These are phyloP conservation scores for Thyridium curvatum DNA, from an alignment of 2,329 filamentous ascomycete species.

Conservation along the genomic window DNA sequence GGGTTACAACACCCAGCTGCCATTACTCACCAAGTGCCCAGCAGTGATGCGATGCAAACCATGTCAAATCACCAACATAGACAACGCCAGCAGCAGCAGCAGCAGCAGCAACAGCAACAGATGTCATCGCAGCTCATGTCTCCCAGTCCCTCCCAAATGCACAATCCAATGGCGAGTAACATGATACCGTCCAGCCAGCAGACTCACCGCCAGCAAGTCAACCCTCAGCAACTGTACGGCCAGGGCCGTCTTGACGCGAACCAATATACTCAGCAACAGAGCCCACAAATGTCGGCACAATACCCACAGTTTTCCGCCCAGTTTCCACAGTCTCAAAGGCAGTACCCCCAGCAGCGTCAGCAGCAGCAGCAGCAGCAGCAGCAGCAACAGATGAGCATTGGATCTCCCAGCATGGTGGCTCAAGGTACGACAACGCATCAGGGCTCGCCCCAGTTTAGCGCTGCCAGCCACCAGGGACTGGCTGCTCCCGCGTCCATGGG, in stretches of 20 bases:
- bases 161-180: no score
- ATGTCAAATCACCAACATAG: background rate
- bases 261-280: no score
- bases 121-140: no score
- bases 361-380: conserved; percentile 17
- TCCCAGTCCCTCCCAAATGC: no score
- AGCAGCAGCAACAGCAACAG: no score
- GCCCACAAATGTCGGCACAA: no score
- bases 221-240: no score
- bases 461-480: conserved; percentile 1
- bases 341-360: conserved; percentile 6
- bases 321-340: conserved; percentile 7
- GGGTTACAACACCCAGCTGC: background rate
- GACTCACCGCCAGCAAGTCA: no score
- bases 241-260: no score
- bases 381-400: conserved; percentile 10
- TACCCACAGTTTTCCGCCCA: conserved; percentile 3
- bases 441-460: conserved; percentile 8
- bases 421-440: conserved; percentile 4
- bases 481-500: conserved; percentile 2
- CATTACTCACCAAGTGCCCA: no score
- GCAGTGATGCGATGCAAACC: no score
- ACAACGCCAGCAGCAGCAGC: conserved; percentile 1
- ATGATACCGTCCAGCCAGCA: no score
- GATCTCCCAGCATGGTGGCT: conserved; percentile 8